These are phyloP conservation scores for Sphaerulina vaccinii DNA, from an alignment of 2,329 filamentous ascomycete genomes.

Conservation along the genomic window DNA sequence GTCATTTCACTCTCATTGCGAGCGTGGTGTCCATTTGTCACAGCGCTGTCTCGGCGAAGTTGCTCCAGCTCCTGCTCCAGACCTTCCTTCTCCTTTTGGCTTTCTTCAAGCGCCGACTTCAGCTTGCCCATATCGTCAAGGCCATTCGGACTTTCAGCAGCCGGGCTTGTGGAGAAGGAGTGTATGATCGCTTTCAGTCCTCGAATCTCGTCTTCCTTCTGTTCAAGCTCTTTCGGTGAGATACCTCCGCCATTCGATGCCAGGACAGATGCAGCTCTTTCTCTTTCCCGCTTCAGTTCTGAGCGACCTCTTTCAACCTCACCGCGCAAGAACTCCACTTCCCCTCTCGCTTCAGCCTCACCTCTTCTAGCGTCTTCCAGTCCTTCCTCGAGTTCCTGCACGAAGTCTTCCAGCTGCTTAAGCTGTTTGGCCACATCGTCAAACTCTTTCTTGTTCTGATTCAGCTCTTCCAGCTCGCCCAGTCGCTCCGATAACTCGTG, in stretches of 20 bases:
- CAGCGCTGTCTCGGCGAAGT: slow-evolving; percentile 38
- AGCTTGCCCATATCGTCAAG: slow-evolving; percentile 56
- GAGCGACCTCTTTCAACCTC: slow-evolving; percentile 90
- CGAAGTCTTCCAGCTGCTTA: slow-evolving; percentile 92
- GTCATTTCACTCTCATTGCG: slow-evolving; percentile 35
- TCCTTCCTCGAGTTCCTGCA: slow-evolving; percentile 94
- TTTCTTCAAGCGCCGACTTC: slow-evolving; percentile 61
- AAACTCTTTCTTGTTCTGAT: slow-evolving; percentile 82
- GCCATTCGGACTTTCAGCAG: slow-evolving; percentile 31
- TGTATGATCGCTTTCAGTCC: slow-evolving; percentile 98
- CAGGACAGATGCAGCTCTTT: slow-evolving; percentile 66
- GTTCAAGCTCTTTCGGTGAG: slow-evolving; percentile 72
- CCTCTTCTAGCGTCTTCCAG: slow-evolving; percentile 90
- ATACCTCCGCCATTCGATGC: slow-evolving; percentile 42
- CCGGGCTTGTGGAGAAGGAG: slow-evolving; percentile 76
- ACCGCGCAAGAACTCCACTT: slow-evolving; percentile 91
- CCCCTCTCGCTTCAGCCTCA: slow-evolving; percentile 90
- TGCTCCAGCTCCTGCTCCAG: slow-evolving; percentile 86
- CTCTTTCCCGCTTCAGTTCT: slow-evolving; percentile 82
- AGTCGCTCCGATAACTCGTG: slow-evolving; percentile 70
- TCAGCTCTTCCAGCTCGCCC: slow-evolving; percentile 79
- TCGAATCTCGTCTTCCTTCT: slow-evolving; percentile 95
- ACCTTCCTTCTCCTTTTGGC: slow-evolving; percentile 79
- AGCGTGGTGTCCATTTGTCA: slow-evolving; percentile 50
- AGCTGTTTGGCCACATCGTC: slow-evolving; percentile 87